Evolutionary conservation across 2,329 filamentous ascomycete genomes (phyloP).

Genomic region (Lasiodiplodia sp.): DNA sequence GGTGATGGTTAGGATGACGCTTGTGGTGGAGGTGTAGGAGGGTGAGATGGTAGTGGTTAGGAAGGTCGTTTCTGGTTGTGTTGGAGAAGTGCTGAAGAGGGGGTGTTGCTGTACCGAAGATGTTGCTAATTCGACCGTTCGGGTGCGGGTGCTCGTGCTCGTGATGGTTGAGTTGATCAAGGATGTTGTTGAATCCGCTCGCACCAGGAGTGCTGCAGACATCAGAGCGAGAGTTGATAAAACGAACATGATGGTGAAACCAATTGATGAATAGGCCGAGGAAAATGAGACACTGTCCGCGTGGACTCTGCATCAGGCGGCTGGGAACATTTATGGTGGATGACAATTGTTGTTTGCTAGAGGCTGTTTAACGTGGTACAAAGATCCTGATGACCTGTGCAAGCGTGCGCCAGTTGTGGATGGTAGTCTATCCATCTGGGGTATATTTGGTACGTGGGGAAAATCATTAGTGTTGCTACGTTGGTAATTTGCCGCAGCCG

Average conservation of each 20-base stretch:
- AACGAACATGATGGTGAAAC: not conserved
- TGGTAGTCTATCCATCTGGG: not conserved
- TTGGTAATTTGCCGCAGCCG: not conserved
- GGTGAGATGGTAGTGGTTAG: constrained; percentile 5
- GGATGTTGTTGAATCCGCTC: not conserved
- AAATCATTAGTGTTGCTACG: not conserved
- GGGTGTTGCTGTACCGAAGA: not conserved
- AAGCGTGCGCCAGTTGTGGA: not conserved
- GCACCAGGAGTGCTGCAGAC: not conserved
- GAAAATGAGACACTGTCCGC: not conserved
- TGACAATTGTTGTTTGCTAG: not conserved
- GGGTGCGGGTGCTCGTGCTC: constrained; percentile 10
- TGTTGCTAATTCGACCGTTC: not conserved
- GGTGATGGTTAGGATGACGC: constrained; percentile 6
- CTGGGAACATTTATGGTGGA: not conserved
- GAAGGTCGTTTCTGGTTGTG: not conserved
- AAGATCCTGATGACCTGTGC: constrained; percentile 1
- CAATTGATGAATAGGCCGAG: not conserved
- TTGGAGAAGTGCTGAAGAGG: not conserved
- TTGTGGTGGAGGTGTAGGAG: not conserved
- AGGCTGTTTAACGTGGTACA: not conserved
- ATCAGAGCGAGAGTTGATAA: not conserved
- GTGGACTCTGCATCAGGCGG: not conserved
- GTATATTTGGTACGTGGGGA: constrained; percentile 1
- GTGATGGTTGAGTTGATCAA: not conserved